Evolutionary conservation across 495 filamentous ascomycete species (phyloP), one percentile per base, ranked within the genome.

Genomic region (Ascodesmis nigricans): DNA sequence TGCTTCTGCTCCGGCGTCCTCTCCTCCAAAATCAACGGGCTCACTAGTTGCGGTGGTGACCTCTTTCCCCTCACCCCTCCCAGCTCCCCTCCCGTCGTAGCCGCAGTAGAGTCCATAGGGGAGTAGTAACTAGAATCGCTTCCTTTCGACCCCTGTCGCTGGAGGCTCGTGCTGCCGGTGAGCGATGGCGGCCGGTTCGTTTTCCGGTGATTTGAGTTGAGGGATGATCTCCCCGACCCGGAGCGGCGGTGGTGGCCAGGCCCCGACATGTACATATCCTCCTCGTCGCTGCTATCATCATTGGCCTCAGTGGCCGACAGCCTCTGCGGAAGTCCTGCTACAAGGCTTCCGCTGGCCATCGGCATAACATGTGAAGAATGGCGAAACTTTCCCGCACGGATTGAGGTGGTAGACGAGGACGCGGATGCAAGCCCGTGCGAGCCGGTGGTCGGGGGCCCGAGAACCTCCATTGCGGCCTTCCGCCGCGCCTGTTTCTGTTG

Each of bases 221-320:
- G 60, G 34, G 67, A 60, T 39, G 59, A 66, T 54, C 78, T 80
- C 9, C 69, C 70, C 15, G 77, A 59, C 33, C 77, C 80, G 46
- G 78, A 87, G 25, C 78, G 65, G 20, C 78, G 78, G 42, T 61
- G 66, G 46, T 75, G 82, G 14, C 75, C 73, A 4, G 75, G 40
- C 35, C 67, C 42, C 11, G 16, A 15, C 7, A 49, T 66, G 43
- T 57, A 59, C 21, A 55, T 46, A 24, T 79, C 75, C 33, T 91
- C 79, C 22, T 78, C 74, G 10, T 77, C 73, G 29, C 67, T 70
- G 23, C 68, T 70, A 41, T 73, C 80, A 43, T 83, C 82, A 32
- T 83, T 82, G 3, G 95, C 75, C 52, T 99, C 87, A 44, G 74
- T 91, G 4, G 90, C 90, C 55, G 79, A 91, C 37, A 99, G 59